These are phyloP conservation scores for Trichoderma sp. DNA, from an alignment of 2,329 filamentous ascomycete genomes.

Conservation along the genomic window DNA sequence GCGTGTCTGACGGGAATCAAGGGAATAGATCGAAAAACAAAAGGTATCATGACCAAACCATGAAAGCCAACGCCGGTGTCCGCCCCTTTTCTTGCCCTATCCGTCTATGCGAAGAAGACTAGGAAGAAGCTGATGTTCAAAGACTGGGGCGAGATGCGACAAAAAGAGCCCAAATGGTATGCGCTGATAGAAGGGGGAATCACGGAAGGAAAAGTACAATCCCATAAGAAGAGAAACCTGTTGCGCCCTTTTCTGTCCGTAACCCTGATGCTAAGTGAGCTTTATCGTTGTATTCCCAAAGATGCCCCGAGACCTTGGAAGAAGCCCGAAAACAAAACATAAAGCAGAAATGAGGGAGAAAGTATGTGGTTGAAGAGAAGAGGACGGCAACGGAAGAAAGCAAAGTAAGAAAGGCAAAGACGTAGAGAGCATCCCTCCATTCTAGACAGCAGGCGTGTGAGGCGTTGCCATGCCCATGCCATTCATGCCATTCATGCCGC, in stretches of 20 bases:
- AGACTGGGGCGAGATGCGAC: slow-evolving; percentile 13
- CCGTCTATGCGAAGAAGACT: slow-evolving; percentile 14
- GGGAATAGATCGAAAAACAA: background rate
- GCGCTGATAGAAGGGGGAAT: background rate
- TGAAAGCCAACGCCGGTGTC: slow-evolving; percentile 24
- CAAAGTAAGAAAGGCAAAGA: background rate
- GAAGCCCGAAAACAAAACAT: background rate
- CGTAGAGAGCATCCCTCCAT: background rate
- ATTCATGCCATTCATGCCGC: background rate
- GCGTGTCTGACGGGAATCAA: slow-evolving; percentile 17
- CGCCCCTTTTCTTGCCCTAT: slow-evolving; percentile 15
- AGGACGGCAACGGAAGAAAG: background rate
- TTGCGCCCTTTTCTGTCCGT: slow-evolving; percentile 10
- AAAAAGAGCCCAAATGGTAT: slow-evolving; percentile 15
- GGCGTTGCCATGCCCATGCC: background rate
- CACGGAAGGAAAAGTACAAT: background rate
- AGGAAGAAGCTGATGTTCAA: slow-evolving; percentile 12
- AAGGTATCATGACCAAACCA: slow-evolving; percentile 5
- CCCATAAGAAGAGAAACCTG: background rate
- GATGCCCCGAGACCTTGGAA: slow-evolving; percentile 8
- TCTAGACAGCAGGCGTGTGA: slow-evolving; percentile 9
- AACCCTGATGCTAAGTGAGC: slow-evolving; percentile 16
- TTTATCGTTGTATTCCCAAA: slow-evolving; percentile 23
- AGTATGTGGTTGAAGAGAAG: background rate
- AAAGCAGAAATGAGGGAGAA: background rate